Conservation (phyloP, 208 protist genomes). For the Porcisia hertigi region DNA sequence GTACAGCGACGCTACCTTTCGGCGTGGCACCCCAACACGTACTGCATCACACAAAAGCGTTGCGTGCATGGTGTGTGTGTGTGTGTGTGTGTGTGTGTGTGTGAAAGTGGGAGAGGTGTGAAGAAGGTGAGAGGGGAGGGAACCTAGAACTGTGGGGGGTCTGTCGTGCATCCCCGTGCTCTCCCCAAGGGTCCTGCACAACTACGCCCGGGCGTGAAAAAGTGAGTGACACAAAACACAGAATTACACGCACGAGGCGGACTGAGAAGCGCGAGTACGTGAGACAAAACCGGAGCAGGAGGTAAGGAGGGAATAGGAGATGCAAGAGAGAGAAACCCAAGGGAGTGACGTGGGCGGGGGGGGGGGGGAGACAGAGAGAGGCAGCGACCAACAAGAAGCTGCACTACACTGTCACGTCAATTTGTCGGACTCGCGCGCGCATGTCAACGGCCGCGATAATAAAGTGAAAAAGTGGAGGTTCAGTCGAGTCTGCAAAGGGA, state of each 20-base stretch:
- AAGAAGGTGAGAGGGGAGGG: neutral
- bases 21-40: neutral
- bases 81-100: conserved; percentile 10
- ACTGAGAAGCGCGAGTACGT: neutral
- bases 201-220: neutral
- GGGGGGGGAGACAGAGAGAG: neutral
- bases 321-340: neutral
- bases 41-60: neutral
- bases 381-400: too few relatives aligned
- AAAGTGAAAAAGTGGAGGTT: too few relatives aligned
- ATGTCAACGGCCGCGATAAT: too few relatives aligned
- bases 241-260: neutral
- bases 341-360: neutral
- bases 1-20: neutral
- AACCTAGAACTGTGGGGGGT: neutral
- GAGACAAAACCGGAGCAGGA: neutral
- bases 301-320: neutral
- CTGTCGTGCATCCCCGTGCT: neutral
- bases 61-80: neutral
- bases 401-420: too few relatives aligned
- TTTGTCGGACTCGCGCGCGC: too few relatives aligned
- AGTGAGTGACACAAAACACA: neutral
- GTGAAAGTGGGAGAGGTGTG: neutral
- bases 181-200: neutral
- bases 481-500: too few relatives aligned